phyloP scores from a whole-genome alignment of 2,329 filamentous ascomycete genomes.

The Daldinia eschscholtzii region DNA sequence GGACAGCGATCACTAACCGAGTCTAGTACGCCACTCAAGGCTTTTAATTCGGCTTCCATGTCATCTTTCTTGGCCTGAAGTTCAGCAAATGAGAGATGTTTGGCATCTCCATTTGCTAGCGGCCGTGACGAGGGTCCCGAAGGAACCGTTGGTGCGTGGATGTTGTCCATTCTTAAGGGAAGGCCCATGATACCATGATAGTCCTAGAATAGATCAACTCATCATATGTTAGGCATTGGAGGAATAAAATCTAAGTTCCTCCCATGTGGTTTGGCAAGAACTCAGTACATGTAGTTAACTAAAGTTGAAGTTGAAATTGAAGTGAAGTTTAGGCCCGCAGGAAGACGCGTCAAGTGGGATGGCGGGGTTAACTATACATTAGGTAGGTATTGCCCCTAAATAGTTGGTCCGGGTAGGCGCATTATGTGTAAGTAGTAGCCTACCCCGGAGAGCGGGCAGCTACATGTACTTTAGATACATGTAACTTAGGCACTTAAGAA shows the following conservation, averaged over 20 bases:
- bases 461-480: too few relatives aligned
- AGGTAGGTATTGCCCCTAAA: neutral
- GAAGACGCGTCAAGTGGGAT: constrained; percentile 28
- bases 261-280: neutral
- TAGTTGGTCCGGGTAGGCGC: too few relatives aligned
- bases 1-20: constrained; percentile 69
- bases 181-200: constrained; percentile 54
- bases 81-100: constrained; percentile 78
- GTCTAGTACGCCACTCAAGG: constrained; percentile 86
- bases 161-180: constrained; percentile 64
- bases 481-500: too few relatives aligned
- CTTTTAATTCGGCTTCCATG: constrained; percentile 87
- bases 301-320: constrained; percentile 15
- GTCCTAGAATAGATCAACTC: constrained; percentile 37
- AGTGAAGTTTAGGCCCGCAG: constrained; percentile 31
- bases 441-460: too few relatives aligned
- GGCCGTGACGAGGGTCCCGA: constrained; percentile 80
- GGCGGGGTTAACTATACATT: constrained; percentile 27
- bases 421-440: too few relatives aligned
- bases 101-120: constrained; percentile 70
- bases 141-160: constrained; percentile 71
- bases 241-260: neutral
- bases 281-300: neutral
- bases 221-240: constrained; percentile 33
- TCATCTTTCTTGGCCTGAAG: constrained; percentile 87